These are phyloP conservation scores for Podila verticillata DNA, from an alignment of 192 early-diverging fungal species.

Conservation along the genomic window DNA sequence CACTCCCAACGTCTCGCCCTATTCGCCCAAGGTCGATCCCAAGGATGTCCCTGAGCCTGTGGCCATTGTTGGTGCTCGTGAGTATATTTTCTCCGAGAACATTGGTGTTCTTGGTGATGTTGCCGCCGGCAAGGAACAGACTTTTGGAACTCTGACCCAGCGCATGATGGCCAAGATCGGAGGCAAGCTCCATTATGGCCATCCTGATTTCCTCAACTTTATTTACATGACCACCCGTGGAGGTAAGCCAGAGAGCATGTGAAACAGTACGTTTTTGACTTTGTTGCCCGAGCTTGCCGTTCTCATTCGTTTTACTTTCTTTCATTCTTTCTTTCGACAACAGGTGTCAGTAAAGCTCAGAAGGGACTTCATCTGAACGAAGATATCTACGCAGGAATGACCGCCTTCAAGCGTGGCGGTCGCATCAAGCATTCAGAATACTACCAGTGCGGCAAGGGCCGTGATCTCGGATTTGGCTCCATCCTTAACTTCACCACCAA, in stretches of 20 bases:
- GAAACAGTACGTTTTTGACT: background rate
- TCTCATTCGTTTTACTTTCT: background rate
- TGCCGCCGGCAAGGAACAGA: constrained; percentile 85
- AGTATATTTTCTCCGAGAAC: constrained; percentile 85
- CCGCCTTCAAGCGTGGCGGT: constrained; percentile 80
- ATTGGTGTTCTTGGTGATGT: constrained; percentile 82
- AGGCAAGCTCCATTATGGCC: constrained; percentile 83
- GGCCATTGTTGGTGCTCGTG: constrained; percentile 83
- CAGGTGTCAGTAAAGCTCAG: constrained; percentile 81
- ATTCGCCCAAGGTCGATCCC: constrained; percentile 64
- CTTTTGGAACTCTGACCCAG: constrained; percentile 84
- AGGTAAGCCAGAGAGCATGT: constrained; percentile 21
- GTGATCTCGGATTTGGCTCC: constrained; percentile 85
- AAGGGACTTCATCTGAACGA: constrained; percentile 88
- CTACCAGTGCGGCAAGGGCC: constrained; percentile 89
- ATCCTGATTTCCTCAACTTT: constrained; percentile 87
- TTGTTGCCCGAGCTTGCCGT: background rate
- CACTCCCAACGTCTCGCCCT: constrained; percentile 66
- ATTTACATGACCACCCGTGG: constrained; percentile 86
- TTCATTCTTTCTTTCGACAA: background rate
- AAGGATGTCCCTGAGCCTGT: constrained; percentile 57
- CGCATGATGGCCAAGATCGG: constrained; percentile 84
- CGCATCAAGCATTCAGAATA: constrained; percentile 88
- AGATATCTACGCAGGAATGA: constrained; percentile 91
- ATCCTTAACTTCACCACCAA: constrained; percentile 87